A percentile compares a stretch with the other conserved stretches of the same genome.
phyloP scores from a whole-genome alignment of 208 protist species.

The Trypanosoma lewisi region DNA sequence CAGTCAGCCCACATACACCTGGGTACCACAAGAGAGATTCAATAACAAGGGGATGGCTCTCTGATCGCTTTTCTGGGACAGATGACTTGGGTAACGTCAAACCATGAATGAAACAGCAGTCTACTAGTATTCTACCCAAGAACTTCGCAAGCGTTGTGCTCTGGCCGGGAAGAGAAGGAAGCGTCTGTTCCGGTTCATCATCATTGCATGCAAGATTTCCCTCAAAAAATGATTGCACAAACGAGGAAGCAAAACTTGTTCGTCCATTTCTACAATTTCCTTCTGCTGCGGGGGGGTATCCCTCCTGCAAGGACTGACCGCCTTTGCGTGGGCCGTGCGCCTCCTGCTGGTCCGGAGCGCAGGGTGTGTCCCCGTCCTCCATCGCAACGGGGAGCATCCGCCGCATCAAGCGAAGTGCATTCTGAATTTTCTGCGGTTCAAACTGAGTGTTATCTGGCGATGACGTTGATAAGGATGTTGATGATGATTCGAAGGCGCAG shows the following conservation, averaged over 20 bases:
- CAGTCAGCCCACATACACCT: constrained; percentile 36
- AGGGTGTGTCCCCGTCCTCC: constrained; percentile 46
- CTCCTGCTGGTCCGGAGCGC: background rate
- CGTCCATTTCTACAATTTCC: constrained; percentile 2
- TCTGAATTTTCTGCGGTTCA: constrained; percentile 29
- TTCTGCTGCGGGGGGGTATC: background rate
- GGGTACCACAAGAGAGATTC: constrained; percentile 61
- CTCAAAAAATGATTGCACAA: constrained; percentile 78
- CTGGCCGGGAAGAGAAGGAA: constrained; percentile 46
- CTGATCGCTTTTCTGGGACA: background rate
- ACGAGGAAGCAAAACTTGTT: constrained; percentile 53
- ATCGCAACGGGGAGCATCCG: constrained; percentile 67
- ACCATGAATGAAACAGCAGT: constrained; percentile 83
- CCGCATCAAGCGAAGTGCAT: constrained; percentile 58
- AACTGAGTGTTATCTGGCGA: constrained; percentile 2
- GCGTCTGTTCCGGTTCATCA: constrained; percentile 32
- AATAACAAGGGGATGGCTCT: constrained; percentile 51
- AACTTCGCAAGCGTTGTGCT: constrained; percentile 36
- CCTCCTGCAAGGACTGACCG: constrained; percentile 12
- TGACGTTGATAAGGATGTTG: too few species aligned
- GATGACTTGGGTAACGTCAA: constrained; percentile 38
- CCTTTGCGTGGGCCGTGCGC: background rate
- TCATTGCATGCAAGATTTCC: constrained; percentile 66
- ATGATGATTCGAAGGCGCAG: background rate
- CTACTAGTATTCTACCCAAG: constrained; percentile 65